Conservation (phyloP, 2,329 filamentous ascomycete genomes). For the Pestalotiopsis fici region DNA sequence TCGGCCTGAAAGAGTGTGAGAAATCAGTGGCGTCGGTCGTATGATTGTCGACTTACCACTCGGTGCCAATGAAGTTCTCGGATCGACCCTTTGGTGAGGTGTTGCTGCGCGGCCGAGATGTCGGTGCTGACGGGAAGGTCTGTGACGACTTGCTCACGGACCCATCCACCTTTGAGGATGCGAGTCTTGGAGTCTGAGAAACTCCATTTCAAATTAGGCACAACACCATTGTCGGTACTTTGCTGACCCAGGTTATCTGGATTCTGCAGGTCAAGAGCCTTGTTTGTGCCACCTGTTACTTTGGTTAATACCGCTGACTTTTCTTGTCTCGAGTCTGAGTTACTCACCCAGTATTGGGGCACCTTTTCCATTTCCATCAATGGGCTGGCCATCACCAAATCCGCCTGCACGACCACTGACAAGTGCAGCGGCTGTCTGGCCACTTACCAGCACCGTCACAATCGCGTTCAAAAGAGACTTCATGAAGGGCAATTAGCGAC, state of each 20-base stretch:
- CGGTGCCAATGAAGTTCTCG: slow-evolving; percentile 69
- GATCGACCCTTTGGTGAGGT: slow-evolving; percentile 66
- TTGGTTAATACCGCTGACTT: background rate
- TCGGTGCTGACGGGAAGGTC: slow-evolving; percentile 67
- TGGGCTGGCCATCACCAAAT: background rate
- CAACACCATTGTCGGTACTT: slow-evolving; percentile 62
- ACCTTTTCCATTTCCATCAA: slow-evolving; percentile 3
- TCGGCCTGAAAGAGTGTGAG: slow-evolving; percentile 48
- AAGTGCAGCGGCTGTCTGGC: background rate
- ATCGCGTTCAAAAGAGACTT: background rate
- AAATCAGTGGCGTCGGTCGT: slow-evolving; percentile 2
- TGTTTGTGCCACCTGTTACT: slow-evolving; percentile 62
- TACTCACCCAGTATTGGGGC: slow-evolving; percentile 2
- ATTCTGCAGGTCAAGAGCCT: slow-evolving; percentile 61
- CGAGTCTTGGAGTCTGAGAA: slow-evolving; percentile 69
- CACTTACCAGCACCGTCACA: background rate
- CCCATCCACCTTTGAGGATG: slow-evolving; percentile 65
- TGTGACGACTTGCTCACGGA: slow-evolving; percentile 65
- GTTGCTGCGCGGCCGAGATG: slow-evolving; percentile 68
- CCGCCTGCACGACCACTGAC: background rate
- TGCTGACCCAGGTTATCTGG: slow-evolving; percentile 64
- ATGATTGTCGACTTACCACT: slow-evolving; percentile 42
- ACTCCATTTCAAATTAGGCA: slow-evolving; percentile 69
- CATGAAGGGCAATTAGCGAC: background rate
- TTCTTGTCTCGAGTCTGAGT: too few relatives aligned